These are phyloP conservation scores for Hortiboletus rubellus DNA, from an alignment of 1,284 basidiomycete genomes.

Conservation along the genomic window DNA sequence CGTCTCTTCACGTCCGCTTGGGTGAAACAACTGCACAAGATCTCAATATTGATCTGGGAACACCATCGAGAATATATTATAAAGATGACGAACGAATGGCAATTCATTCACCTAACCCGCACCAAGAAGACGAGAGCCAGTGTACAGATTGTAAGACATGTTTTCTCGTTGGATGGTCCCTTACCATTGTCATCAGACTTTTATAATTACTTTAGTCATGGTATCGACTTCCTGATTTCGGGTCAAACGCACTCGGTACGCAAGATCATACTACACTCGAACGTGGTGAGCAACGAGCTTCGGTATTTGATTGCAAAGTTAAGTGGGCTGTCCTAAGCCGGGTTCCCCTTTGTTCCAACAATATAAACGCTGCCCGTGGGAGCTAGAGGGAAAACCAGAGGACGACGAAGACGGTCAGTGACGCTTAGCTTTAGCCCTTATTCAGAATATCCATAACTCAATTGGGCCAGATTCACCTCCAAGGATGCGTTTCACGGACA, in stretches of 20 bases:
- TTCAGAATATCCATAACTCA: conserved; percentile 1
- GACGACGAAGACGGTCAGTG: conserved; percentile 71
- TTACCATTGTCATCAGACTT: conserved; percentile 57
- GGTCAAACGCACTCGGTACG: conserved; percentile 70
- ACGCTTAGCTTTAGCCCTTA: background rate
- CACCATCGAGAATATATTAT: conserved; percentile 76
- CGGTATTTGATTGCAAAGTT: background rate
- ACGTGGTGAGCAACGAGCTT: conserved; percentile 62
- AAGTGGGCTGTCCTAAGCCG: conserved; percentile 49
- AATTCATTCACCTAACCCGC: conserved; percentile 60
- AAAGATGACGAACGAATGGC: conserved; percentile 87
- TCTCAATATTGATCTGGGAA: conserved; percentile 72
- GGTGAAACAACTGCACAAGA: conserved; percentile 84
- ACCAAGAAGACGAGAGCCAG: conserved; percentile 44
- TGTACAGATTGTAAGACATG: conserved; percentile 43
- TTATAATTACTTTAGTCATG: conserved; percentile 90
- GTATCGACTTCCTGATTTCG: conserved; percentile 80
- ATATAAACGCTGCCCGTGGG: conserved; percentile 89
- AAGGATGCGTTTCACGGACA: conserved; percentile 63
- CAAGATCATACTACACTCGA: conserved; percentile 85
- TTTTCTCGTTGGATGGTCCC: background rate
- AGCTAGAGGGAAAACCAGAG: conserved; percentile 70
- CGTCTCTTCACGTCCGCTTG: conserved; percentile 64
- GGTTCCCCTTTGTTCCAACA: conserved; percentile 85
- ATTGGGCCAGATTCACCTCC: conserved; percentile 60